Evolutionary conservation across 2,329 filamentous ascomycete species (phyloP).

Genomic region (Ceratocystis destructans): DNA sequence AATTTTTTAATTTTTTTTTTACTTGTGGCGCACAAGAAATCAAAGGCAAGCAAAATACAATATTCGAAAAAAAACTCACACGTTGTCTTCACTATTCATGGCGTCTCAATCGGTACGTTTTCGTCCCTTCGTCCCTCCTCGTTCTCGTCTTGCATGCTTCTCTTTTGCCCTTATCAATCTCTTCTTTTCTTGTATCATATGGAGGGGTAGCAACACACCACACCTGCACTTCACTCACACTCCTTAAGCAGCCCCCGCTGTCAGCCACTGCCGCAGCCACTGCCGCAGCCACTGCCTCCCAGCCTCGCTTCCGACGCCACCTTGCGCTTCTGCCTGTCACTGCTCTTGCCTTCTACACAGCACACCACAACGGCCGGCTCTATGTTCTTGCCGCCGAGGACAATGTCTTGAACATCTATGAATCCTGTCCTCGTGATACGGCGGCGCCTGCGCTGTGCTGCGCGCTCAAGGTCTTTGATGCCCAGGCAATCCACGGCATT

Average conservation of each 20-base stretch:
- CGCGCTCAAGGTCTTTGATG: slow-evolving; percentile 42
- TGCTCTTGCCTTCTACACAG: slow-evolving; percentile 40
- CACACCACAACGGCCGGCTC: slow-evolving; percentile 22
- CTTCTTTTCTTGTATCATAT: slow-evolving; percentile 12
- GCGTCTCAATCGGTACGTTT: slow-evolving; percentile 5
- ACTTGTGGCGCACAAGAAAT: too few relatives aligned
- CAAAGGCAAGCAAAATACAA: too few relatives aligned
- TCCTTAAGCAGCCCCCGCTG: background rate
- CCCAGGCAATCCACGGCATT: slow-evolving; percentile 65
- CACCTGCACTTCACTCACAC: background rate
- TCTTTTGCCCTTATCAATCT: slow-evolving; percentile 10
- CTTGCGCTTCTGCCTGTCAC: slow-evolving; percentile 38
- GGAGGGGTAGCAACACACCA: background rate
- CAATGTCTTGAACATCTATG: slow-evolving; percentile 41
- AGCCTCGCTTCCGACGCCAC: slow-evolving; percentile 17
- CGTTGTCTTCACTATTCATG: background rate
- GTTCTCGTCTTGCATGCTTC: slow-evolving; percentile 15
- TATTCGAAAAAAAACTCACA: too few relatives aligned
- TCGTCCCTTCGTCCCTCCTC: background rate
- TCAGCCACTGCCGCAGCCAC: too few relatives aligned
- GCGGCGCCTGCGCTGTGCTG: slow-evolving; percentile 28
- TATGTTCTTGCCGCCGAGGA: slow-evolving; percentile 49
- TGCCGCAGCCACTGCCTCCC: background rate
- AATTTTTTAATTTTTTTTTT: slow-evolving; percentile 6
- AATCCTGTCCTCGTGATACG: slow-evolving; percentile 23